Evolutionary conservation across 2,329 filamentous ascomycete species (phyloP).

Genomic region (Xylariaceae sp.): DNA sequence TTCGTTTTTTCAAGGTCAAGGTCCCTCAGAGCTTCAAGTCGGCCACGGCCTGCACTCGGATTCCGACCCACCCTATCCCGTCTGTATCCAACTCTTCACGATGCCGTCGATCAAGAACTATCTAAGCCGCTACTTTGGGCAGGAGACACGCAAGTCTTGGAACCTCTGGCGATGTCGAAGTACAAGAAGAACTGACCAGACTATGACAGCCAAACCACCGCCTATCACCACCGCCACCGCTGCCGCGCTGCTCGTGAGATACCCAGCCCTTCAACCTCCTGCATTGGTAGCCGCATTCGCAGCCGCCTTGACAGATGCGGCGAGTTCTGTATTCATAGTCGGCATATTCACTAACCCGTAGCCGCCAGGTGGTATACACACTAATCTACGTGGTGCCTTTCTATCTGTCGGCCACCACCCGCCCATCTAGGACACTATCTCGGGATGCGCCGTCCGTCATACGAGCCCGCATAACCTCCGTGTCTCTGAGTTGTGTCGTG

Average conservation of each 20-base stretch:
- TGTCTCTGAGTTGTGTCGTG: constrained; percentile 68
- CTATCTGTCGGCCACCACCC: constrained; percentile 75
- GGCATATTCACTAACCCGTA: background rate
- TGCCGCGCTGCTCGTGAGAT: constrained; percentile 34
- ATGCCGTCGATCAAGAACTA: constrained; percentile 30
- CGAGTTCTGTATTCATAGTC: no score
- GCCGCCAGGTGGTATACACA: constrained; percentile 70
- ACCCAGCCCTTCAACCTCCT: background rate
- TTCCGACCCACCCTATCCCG: no score
- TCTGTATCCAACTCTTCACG: constrained; percentile 2
- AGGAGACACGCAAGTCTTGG: constrained; percentile 27
- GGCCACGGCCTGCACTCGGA: no score
- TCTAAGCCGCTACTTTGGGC: constrained; percentile 26
- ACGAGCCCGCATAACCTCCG: constrained; percentile 75
- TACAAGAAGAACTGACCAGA: constrained; percentile 19
- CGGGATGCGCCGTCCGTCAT: constrained; percentile 90
- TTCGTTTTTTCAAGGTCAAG: no score
- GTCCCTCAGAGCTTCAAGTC: no score
- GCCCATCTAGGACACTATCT: constrained; percentile 73
- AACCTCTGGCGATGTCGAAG: background rate
- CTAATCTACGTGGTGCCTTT: constrained; percentile 85
- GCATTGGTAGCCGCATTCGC: background rate
- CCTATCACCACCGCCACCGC: constrained; percentile 39
- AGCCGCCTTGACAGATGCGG: constrained; percentile 10
- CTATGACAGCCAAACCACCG: constrained; percentile 32